Base-by-base conservation (phyloP, 2,329 filamentous ascomycete species). In the Pseudogymnoascus sp. region DNA sequence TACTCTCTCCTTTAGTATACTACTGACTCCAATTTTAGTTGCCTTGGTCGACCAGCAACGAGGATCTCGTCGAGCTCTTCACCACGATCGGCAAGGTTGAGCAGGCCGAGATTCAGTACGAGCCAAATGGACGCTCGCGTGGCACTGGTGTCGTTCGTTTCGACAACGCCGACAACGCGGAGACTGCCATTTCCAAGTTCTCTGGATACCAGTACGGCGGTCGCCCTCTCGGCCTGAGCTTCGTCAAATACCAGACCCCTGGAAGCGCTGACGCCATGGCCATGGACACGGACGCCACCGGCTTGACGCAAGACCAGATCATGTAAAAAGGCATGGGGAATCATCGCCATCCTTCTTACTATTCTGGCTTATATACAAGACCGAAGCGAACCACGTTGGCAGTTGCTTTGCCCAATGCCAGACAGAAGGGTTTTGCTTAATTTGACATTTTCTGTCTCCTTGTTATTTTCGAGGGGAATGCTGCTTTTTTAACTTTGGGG, bases 81-180 rank as follows among this genome's bases (percentile, higher is more conserved):
- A 92, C 89, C 15, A 99, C 94, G 9, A 99, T 99, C 71, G 94
- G 94, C 66, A 96, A 96, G 75, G 94, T 99, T 64, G 92, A 97
- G 71, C 92, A 94, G 70, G 94, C 94, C n/a, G 94, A 99, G 77
- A 97, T 99, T 62, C 94, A 99, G 76, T 97, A 99, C 72, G 94
- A 99, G 75, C 89, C 90, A 3, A 97, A 95, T 71, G 94, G 94
- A 52, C 90, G 94, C 69, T 99, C 94, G 64, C 89, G 92, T 66
- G 94, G 94, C 66, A 94, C 90, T 63, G 94, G 94, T 73, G 94
- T 99, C n/a, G 94, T 99, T 62, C 87, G 94, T 65, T 97, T 99
- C 73, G 90, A 95, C 72, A 84, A 78, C 61, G 78, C 85, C 13
- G 87, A 92, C 7, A 95, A 92, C 65, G 92, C 94, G 1, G 92